Evolutionary conservation across 2,329 filamentous ascomycete genomes (phyloP).

Genomic region (Grosmannia serpens): DNA sequence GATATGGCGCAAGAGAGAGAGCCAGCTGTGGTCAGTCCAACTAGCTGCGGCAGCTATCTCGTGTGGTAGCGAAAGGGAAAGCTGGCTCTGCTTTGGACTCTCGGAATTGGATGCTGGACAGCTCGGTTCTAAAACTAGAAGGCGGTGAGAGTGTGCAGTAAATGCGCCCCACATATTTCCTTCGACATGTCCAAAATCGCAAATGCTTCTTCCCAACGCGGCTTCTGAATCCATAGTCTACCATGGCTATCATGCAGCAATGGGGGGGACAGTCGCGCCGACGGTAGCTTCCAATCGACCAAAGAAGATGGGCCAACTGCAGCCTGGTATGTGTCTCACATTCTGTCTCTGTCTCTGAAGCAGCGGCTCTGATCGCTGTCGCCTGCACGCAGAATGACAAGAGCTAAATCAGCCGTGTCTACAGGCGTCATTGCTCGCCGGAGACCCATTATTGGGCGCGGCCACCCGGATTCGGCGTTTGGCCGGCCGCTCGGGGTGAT

Average conservation of each 20-base stretch:
- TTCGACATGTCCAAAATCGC: neutral
- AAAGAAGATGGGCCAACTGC: neutral
- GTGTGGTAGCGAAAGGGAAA: neutral
- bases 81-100: neutral
- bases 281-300: neutral
- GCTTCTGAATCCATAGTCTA: neutral
- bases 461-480: neutral
- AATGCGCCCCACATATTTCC: neutral
- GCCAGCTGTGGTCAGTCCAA: neutral
- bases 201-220: neutral
- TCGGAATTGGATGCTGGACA: neutral
- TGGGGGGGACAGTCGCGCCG: neutral
- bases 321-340: neutral
- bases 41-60: neutral
- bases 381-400: neutral
- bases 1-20: neutral
- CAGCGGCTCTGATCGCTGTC: neutral
- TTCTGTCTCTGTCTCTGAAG: neutral
- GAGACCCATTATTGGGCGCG: conserved; percentile 5
- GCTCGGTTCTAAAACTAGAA: neutral
- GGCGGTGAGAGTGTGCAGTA: neutral
- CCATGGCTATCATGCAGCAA: neutral
- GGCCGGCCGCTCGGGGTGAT: conserved; percentile 22
- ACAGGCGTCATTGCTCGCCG: neutral
- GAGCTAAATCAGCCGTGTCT: neutral